These are phyloP conservation scores for Henckelia pumila DNA, from an alignment of 257 asterid genomes.

Conservation along the genomic window DNA sequence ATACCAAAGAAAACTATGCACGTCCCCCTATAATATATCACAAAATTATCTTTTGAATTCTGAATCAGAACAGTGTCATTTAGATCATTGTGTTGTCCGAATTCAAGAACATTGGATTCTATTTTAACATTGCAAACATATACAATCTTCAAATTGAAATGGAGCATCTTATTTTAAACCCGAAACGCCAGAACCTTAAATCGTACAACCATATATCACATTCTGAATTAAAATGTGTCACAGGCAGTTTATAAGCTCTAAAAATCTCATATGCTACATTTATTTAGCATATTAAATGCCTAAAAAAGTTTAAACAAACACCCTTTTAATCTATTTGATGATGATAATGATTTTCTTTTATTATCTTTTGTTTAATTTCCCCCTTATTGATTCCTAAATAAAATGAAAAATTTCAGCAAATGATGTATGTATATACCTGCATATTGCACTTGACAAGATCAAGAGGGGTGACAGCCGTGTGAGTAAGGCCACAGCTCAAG, in stretches of 20 bases:
- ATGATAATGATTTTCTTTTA: no score
- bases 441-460: slow-evolving; percentile 90
- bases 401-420: no score
- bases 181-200: neutral
- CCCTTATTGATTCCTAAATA: no score
- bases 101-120: neutral
- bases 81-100: neutral
- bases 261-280: no score
- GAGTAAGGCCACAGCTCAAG: slow-evolving; percentile 72
- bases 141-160: neutral
- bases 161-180: neutral
- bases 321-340: no score
- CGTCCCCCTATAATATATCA: neutral
- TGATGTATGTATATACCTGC: slow-evolving; percentile 52
- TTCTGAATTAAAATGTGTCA: no score
- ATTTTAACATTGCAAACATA: no score
- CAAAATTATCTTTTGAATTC: neutral
- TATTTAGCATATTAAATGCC: no score
- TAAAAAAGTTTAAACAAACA: no score
- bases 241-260: no score
- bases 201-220: neutral
- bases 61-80: neutral
- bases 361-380: no score
- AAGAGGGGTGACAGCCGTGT: slow-evolving; percentile 76
- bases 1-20: neutral